These are phyloP conservation scores for Verticillium klebahnii DNA, from an alignment of 2,329 filamentous ascomycete species.

Conservation along the genomic window DNA sequence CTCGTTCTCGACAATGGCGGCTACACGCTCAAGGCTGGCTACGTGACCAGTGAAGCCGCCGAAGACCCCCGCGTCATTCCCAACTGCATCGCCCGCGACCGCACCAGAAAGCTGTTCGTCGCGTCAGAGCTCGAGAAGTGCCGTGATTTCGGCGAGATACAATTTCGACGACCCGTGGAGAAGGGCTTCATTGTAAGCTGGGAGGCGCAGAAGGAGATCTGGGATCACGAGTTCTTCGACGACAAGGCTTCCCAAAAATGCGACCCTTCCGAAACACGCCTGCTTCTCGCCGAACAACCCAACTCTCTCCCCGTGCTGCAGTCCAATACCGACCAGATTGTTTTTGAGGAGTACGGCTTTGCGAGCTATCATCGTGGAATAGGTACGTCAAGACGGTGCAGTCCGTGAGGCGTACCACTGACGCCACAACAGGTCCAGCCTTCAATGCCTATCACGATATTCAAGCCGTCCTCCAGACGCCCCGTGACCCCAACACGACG, in stretches of 20 bases:
- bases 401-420: neutral
- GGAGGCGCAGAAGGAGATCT: conserved; percentile 93
- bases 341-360: conserved; percentile 97
- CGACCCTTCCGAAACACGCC: conserved; percentile 74
- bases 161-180: conserved; percentile 84
- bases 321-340: conserved; percentile 88
- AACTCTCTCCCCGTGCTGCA: conserved; percentile 79
- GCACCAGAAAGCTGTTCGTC: conserved; percentile 73
- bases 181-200: conserved; percentile 95
- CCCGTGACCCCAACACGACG: conserved; percentile 35
- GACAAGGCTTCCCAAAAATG: conserved; percentile 61
- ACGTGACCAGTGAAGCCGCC: conserved; percentile 49
- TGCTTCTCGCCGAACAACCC: conserved; percentile 81
- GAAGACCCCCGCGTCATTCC: conserved; percentile 63
- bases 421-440: neutral
- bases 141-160: conserved; percentile 83
- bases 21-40: conserved; percentile 86
- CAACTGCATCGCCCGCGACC: conserved; percentile 83
- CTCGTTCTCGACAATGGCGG: conserved; percentile 93
- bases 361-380: conserved; percentile 74
- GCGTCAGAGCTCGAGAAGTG: conserved; percentile 74
- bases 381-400: conserved; percentile 38
- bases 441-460: conserved; percentile 82
- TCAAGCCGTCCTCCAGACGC: conserved; percentile 62
- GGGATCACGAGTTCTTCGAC: conserved; percentile 84